These are phyloP conservation scores for Curvularia verruculosa DNA, from an alignment of 2,329 filamentous ascomycete species.

Conservation along the genomic window DNA sequence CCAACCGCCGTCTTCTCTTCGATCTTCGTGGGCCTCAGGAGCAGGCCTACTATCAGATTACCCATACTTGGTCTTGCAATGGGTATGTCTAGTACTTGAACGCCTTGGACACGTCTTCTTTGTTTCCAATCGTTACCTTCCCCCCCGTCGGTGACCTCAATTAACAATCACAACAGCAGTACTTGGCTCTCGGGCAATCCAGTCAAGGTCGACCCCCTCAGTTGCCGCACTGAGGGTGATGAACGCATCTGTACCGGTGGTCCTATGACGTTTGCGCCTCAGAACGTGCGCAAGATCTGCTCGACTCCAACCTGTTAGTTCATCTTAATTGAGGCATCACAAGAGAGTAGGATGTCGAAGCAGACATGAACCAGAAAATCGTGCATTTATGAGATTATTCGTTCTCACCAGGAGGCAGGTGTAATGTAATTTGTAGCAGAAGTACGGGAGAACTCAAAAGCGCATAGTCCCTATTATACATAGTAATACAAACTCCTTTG, in stretches of 20 bases:
- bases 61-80: slow-evolving; percentile 38
- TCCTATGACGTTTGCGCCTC: slow-evolving; percentile 21
- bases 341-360: neutral
- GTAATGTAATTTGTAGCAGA: neutral
- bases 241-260: slow-evolving; percentile 15
- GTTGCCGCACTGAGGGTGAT: slow-evolving; percentile 15
- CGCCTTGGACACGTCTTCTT: neutral
- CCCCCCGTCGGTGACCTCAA: neutral
- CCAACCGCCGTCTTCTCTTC: slow-evolving; percentile 27
- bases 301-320: slow-evolving; percentile 21
- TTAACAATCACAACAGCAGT: slow-evolving; percentile 12
- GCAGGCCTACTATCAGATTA: slow-evolving; percentile 32
- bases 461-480: neutral
- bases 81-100: slow-evolving; percentile 26
- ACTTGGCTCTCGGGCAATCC: slow-evolving; percentile 32
- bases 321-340: neutral
- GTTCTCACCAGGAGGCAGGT: neutral
- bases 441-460: neutral
- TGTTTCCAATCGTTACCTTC: neutral
- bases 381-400: neutral
- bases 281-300: slow-evolving; percentile 32
- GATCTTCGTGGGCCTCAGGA: slow-evolving; percentile 28
- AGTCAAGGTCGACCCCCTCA: slow-evolving; percentile 19
- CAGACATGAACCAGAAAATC: neutral
- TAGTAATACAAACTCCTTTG: neutral